Conservation (phyloP, 75 land plant species). For the Pinus taeda region DNA sequence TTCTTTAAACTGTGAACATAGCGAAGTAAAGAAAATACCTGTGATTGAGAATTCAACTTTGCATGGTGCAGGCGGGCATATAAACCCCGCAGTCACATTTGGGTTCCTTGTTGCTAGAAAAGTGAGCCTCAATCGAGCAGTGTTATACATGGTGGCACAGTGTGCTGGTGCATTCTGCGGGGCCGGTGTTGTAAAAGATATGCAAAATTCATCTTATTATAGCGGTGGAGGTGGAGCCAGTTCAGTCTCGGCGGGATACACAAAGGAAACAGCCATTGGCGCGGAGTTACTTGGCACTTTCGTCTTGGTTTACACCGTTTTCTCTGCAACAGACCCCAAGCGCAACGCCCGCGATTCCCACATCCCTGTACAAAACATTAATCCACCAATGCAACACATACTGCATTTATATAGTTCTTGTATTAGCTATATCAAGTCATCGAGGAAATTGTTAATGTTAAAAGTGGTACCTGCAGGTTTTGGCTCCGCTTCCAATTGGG, state of each 20-base stretch:
- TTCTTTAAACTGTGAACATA: no score
- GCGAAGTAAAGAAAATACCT: no score
- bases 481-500: slow-evolving; percentile 45
- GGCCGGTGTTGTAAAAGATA: slow-evolving; percentile 19
- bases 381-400: background rate
- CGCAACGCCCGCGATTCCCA: slow-evolving; percentile 30
- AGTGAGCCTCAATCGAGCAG: slow-evolving; percentile 13
- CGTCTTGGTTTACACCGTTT: slow-evolving; percentile 27
- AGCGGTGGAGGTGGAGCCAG: slow-evolving; percentile 22
- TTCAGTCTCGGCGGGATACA: slow-evolving; percentile 15
- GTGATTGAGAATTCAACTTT: no score
- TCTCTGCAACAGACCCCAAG: slow-evolving; percentile 36
- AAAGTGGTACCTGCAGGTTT: slow-evolving; percentile 18
- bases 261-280: slow-evolving; percentile 8
- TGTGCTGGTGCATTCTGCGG: slow-evolving; percentile 26
- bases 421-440: background rate
- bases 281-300: slow-evolving; percentile 37
- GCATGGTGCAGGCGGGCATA: slow-evolving; percentile 24
- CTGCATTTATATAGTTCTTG: background rate
- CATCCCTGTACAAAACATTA: slow-evolving; percentile 16
- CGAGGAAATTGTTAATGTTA: background rate
- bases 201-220: slow-evolving; percentile 6
- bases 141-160: slow-evolving; percentile 22
- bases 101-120: slow-evolving; percentile 25
- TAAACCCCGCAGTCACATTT: slow-evolving; percentile 31